Conservation (phyloP, 2,329 filamentous ascomycete genomes). For the Balansia obtecta region DNA sequence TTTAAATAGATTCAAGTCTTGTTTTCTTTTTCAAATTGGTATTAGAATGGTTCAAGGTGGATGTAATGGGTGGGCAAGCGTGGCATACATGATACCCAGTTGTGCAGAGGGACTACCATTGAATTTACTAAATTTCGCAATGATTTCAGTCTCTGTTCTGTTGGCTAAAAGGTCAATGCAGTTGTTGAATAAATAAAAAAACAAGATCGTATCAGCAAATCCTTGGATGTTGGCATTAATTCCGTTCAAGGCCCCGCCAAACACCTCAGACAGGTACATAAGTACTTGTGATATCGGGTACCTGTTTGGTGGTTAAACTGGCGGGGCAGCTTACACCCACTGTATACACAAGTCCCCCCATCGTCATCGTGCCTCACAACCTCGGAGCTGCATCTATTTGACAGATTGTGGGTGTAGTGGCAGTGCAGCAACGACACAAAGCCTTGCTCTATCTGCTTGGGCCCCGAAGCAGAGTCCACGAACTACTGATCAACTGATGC, state of each 20-base stretch:
- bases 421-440: neutral
- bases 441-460: neutral
- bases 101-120: constrained; percentile 3
- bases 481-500: constrained; percentile 13
- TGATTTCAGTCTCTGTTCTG: neutral
- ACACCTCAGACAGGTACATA: too few relatives aligned
- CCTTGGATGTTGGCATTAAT: too few relatives aligned
- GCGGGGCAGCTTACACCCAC: too few relatives aligned
- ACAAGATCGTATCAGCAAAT: too few relatives aligned
- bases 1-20: neutral
- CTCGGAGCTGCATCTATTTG: neutral
- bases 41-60: neutral
- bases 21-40: neutral
- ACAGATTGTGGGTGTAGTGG: neutral
- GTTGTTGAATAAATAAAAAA: too few relatives aligned
- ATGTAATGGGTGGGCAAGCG: neutral
- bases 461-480: neutral
- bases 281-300: too few relatives aligned
- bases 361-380: constrained; percentile 18
- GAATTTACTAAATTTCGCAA: neutral
- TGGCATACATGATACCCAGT: constrained; percentile 7
- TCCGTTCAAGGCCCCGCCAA: too few relatives aligned
- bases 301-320: too few relatives aligned
- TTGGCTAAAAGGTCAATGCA: too few relatives aligned
- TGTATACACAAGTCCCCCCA: constrained; percentile 11